A percentile compares a stretch with the other conserved stretches of the same genome.
phyloP scores from a whole-genome alignment of 2,329 filamentous ascomycete species.

The Aspergillus uvarum region DNA sequence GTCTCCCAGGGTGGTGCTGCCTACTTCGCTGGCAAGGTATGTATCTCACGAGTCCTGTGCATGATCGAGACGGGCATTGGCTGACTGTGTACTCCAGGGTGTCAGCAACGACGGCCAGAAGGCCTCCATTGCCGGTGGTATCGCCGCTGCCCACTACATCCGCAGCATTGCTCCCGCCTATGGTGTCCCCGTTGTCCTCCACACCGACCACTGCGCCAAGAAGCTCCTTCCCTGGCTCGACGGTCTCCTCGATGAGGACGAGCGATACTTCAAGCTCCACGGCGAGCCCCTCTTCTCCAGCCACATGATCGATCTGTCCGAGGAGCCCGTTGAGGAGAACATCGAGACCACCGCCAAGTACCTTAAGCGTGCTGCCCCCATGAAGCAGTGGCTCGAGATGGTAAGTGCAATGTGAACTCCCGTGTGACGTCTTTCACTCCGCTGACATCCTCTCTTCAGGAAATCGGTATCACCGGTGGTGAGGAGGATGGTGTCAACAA shows the following conservation, averaged over 20 bases:
- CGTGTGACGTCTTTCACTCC: too few relatives aligned
- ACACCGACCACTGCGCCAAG: slow-evolving; percentile 99
- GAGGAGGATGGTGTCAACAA: slow-evolving; percentile 99
- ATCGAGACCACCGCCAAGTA: slow-evolving; percentile 89
- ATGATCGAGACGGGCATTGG: not conserved
- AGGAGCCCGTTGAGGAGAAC: slow-evolving; percentile 88
- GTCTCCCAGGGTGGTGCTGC: slow-evolving; percentile 90
- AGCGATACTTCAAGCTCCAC: slow-evolving; percentile 90
- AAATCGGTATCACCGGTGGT: slow-evolving; percentile 92
- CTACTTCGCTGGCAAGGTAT: slow-evolving; percentile 84
- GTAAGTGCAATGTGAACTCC: slow-evolving; percentile 45
- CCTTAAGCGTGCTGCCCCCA: slow-evolving; percentile 87
- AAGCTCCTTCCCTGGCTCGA: slow-evolving; percentile 98
- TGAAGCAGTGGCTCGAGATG: slow-evolving; percentile 99
- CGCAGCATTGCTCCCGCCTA: slow-evolving; percentile 83
- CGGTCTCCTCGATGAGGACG: slow-evolving; percentile 91
- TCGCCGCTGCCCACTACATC: slow-evolving; percentile 92
- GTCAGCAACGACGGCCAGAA: slow-evolving; percentile 79
- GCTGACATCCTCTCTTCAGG: slow-evolving; percentile 42
- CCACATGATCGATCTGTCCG: slow-evolving; percentile 98
- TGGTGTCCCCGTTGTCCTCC: slow-evolving; percentile 85
- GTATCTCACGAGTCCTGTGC: slow-evolving; percentile 7
- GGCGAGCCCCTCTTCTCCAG: slow-evolving; percentile 91
- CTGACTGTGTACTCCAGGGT: slow-evolving; percentile 50
- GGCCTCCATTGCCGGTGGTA: slow-evolving; percentile 81